A percentile compares a stretch with the other conserved stretches of the same genome.
Conservation (phyloP, 805 yeast genomes). For the Teunomyces funiuensis region DNA sequence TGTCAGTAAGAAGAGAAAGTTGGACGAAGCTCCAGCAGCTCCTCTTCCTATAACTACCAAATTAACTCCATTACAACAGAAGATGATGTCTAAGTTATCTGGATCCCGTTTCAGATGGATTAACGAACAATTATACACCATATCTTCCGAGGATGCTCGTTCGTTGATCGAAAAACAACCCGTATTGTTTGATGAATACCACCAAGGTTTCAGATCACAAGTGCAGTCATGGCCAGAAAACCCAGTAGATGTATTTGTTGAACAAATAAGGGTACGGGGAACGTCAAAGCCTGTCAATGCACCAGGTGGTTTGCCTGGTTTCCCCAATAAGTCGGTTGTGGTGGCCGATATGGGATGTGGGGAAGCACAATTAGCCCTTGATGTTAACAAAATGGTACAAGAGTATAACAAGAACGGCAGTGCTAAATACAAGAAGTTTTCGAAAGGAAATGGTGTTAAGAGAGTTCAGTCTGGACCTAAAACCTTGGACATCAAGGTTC, state of each 20-base stretch:
- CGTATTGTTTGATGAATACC: constrained; percentile 87
- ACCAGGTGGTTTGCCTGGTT: constrained; percentile 93
- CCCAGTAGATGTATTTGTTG: constrained; percentile 89
- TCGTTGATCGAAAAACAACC: constrained; percentile 78
- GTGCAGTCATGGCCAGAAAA: constrained; percentile 98
- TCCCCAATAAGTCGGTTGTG: constrained; percentile 60
- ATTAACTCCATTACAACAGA: constrained; percentile 85
- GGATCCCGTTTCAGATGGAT: constrained; percentile 98
- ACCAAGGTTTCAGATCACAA: constrained; percentile 91
- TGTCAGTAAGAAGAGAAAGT: constrained; percentile 8
- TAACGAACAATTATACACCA: constrained; percentile 93
- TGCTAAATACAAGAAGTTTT: constrained; percentile 14
- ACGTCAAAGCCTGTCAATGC: constrained; percentile 75
- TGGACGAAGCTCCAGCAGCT: constrained; percentile 13
- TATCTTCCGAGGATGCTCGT: constrained; percentile 74
- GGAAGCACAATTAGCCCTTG: constrained; percentile 83
- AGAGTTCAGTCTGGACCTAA: constrained; percentile 20
- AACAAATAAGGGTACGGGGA: constrained; percentile 58
- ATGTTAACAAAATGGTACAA: constrained; percentile 53
- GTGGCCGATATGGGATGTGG: constrained; percentile 99
- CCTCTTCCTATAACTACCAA: constrained; percentile 31
- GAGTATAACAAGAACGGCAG: constrained; percentile 26
- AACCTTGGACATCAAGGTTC: constrained; percentile 59
- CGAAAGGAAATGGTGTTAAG: constrained; percentile 9
- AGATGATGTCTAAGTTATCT: constrained; percentile 90